Percentiles rank a stretch among this genome's conserved stretches.
phyloP scores from a whole-genome alignment of 2,329 filamentous ascomycete genomes.

The Cladosporium sp. region DNA sequence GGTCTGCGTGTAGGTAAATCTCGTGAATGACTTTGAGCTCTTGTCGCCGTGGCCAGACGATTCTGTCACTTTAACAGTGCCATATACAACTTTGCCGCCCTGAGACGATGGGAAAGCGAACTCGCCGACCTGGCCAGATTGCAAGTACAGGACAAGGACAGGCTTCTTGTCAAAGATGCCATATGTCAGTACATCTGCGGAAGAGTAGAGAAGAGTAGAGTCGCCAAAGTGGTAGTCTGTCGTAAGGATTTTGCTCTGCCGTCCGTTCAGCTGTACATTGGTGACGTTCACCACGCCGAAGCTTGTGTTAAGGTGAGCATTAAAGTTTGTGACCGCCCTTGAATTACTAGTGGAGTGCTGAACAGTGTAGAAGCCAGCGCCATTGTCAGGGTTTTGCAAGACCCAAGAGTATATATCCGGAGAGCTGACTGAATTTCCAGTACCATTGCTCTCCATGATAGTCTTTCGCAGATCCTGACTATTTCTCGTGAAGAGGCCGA shows the following conservation, averaged over 20 bases:
- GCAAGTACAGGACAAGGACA: constrained; percentile 54
- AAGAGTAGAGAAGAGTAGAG: constrained; percentile 63
- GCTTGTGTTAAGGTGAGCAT: not conserved
- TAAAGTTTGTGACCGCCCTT: constrained; percentile 45
- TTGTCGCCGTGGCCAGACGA: constrained; percentile 2
- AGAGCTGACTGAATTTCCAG: constrained; percentile 48
- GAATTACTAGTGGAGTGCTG: constrained; percentile 57
- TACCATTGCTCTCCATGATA: constrained; percentile 52
- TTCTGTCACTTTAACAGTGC: constrained; percentile 21
- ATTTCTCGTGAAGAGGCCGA: constrained; percentile 60
- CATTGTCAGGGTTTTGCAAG: constrained; percentile 59
- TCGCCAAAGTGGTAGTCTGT: constrained; percentile 65
- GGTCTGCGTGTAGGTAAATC: constrained; percentile 24
- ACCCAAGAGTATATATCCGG: constrained; percentile 55
- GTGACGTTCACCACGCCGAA: constrained; percentile 50
- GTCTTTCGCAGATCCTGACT: constrained; percentile 59
- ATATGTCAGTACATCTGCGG: constrained; percentile 69
- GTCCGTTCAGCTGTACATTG: constrained; percentile 49
- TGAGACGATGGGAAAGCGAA: constrained; percentile 23
- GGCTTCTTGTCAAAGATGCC: constrained; percentile 62
- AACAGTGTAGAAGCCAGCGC: constrained; percentile 60
- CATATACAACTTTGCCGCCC: constrained; percentile 18
- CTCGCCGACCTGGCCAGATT: constrained; percentile 24
- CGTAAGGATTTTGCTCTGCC: constrained; percentile 67
- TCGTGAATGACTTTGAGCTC: constrained; percentile 16